Conservation (phyloP, 805 yeast species). For the Pichia thaimueangensis region DNA sequence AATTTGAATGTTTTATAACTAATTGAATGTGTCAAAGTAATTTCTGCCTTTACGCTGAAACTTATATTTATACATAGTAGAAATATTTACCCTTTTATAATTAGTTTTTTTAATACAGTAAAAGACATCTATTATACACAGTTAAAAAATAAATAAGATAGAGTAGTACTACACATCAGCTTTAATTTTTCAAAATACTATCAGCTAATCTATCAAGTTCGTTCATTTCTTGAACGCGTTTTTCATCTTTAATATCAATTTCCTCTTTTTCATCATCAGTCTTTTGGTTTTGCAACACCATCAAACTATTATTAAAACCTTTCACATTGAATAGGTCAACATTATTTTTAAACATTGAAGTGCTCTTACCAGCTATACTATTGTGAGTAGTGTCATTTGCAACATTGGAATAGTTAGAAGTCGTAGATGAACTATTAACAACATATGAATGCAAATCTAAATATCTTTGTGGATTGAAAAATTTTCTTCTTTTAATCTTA, state of each 20-base stretch:
- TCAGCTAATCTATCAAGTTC: conserved; percentile 24
- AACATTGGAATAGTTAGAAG: neutral
- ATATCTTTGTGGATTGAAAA: neutral
- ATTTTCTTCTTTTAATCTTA: conserved; percentile 1
- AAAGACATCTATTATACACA: too few species aligned
- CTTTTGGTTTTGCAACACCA: conserved; percentile 3
- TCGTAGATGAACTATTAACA: neutral
- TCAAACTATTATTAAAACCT: conserved; percentile 5
- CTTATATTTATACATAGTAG: too few species aligned
- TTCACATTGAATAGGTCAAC: neutral
- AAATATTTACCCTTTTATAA: too few species aligned
- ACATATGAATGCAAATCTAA: neutral
- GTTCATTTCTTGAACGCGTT: conserved; percentile 15
- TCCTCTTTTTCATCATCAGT: neutral
- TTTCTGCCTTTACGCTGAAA: too few species aligned
- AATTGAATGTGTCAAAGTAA: neutral
- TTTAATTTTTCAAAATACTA: conserved; percentile 17
- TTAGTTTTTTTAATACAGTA: too few species aligned
- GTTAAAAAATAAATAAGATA: neutral
- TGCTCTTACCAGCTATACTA: neutral
- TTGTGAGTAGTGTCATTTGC: neutral
- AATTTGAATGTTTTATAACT: conserved; percentile 23
- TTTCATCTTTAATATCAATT: neutral
- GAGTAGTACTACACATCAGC: too few species aligned
- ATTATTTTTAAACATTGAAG: neutral